These are phyloP conservation scores for Hymenoscyphus linearis DNA, from an alignment of 2,329 filamentous ascomycete species.

Conservation along the genomic window DNA sequence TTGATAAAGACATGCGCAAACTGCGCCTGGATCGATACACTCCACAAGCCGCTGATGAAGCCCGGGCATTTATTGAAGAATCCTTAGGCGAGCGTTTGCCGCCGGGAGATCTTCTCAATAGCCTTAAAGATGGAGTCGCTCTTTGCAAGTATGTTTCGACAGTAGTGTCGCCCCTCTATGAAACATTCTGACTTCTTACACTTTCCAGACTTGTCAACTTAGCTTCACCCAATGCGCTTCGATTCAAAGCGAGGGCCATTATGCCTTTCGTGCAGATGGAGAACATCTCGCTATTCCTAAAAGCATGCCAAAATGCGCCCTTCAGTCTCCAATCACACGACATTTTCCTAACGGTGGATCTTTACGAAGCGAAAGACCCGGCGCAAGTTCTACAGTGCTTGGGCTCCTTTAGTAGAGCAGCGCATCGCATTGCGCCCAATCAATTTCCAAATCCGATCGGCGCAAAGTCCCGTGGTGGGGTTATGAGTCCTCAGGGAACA, in stretches of 20 bases:
- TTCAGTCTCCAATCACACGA: conserved; percentile 89
- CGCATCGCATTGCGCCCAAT: conserved; percentile 66
- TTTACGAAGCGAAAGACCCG: conserved; percentile 93
- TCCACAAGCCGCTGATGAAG: conserved; percentile 81
- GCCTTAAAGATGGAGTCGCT: conserved; percentile 82
- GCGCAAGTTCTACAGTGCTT: conserved; percentile 93
- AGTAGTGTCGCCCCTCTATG: neutral
- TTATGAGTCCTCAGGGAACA: conserved; percentile 62
- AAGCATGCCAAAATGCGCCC: conserved; percentile 77
- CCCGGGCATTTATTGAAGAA: conserved; percentile 78
- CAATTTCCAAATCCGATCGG: conserved; percentile 75
- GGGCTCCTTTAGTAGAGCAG: conserved; percentile 83
- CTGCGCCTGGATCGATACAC: conserved; percentile 92
- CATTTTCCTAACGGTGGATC: conserved; percentile 92
- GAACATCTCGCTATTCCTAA: conserved; percentile 94
- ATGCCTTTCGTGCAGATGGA: conserved; percentile 99
- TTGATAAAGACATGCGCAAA: conserved; percentile 93
- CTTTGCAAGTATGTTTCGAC: conserved; percentile 71
- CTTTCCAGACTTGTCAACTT: conserved; percentile 67
- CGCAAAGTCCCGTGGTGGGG: conserved; percentile 52
- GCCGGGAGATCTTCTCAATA: conserved; percentile 72
- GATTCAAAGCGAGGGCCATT: conserved; percentile 74
- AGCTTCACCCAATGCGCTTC: conserved; percentile 69
- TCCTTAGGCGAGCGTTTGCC: conserved; percentile 69
- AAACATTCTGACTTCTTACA: neutral